phyloP scores from a whole-genome alignment of 306 rosid species.

The Begonia loranthoides region DNA sequence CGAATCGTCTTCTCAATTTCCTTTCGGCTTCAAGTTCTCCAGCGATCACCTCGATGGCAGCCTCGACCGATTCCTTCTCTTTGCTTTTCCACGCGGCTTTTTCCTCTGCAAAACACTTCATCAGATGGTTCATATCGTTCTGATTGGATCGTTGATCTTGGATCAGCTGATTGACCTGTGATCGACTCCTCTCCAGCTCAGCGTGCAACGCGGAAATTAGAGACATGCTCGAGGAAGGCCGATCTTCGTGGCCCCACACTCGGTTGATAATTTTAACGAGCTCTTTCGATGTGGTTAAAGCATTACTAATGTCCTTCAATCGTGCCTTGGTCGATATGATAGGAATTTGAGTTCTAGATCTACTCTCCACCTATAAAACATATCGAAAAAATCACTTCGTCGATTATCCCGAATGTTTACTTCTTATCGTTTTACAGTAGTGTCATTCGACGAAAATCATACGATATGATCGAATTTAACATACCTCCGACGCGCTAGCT shows the following conservation, averaged over 20 bases:
- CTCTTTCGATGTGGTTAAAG: constrained; percentile 83
- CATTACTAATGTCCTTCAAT: constrained; percentile 80
- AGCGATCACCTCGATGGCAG: constrained; percentile 89
- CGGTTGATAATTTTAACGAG: constrained; percentile 86
- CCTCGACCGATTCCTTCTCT: constrained; percentile 78
- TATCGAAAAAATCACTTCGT: neutral
- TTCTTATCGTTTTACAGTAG: too few species aligned
- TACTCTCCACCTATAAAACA: constrained; percentile 54
- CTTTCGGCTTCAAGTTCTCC: constrained; percentile 87
- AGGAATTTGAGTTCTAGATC: constrained; percentile 73
- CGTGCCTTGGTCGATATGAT: constrained; percentile 31
- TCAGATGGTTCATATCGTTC: constrained; percentile 61
- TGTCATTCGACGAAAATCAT: too few species aligned
- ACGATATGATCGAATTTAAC: neutral
- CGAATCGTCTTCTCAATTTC: constrained; percentile 70
- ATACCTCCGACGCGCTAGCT: constrained; percentile 90
- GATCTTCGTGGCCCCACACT: constrained; percentile 83
- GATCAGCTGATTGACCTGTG: constrained; percentile 82
- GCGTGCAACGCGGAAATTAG: constrained; percentile 80
- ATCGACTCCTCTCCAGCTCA: constrained; percentile 89
- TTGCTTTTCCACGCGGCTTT: constrained; percentile 85
- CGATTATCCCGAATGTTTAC: neutral
- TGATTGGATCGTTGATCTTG: constrained; percentile 82
- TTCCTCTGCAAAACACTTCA: constrained; percentile 91
- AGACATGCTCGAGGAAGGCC: constrained; percentile 85